Evolutionary conservation across 2,329 filamentous ascomycete species (phyloP).

Genomic region (Aschersonia sp.): DNA sequence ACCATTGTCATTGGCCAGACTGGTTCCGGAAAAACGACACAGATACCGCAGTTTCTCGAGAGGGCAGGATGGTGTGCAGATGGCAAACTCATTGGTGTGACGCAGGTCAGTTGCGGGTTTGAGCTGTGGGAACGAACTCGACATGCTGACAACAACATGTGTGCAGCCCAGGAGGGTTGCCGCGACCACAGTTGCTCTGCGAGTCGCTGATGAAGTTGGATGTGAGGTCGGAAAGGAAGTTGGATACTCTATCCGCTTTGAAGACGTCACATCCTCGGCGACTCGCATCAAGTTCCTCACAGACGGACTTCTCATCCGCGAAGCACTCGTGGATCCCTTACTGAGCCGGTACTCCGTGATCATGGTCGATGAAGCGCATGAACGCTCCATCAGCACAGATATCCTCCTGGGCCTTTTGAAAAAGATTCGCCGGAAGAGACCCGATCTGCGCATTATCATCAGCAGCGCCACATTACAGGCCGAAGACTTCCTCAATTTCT

Average conservation of each 20-base stretch:
- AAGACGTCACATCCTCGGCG: constrained; percentile 73
- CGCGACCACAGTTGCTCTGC: constrained; percentile 73
- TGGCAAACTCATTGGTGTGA: constrained; percentile 74
- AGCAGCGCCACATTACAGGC: constrained; percentile 91
- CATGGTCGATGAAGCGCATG: constrained; percentile 96
- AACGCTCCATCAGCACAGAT: constrained; percentile 84
- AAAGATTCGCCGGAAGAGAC: constrained; percentile 69
- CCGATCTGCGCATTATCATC: constrained; percentile 75
- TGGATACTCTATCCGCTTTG: constrained; percentile 84
- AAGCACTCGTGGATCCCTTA: constrained; percentile 84
- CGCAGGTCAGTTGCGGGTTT: constrained; percentile 49
- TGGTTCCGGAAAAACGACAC: constrained; percentile 89
- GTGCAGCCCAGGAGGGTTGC: constrained; percentile 75
- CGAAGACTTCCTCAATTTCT: constrained; percentile 72
- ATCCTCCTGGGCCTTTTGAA: constrained; percentile 80
- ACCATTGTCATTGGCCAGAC: constrained; percentile 89
- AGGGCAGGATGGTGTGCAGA: constrained; percentile 77
- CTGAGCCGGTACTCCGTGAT: constrained; percentile 86
- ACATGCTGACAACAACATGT: constrained; percentile 1
- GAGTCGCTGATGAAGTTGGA: constrained; percentile 80
- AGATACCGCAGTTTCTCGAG: constrained; percentile 84
- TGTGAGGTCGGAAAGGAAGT: constrained; percentile 81
- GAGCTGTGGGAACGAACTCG: not conserved
- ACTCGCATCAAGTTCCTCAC: constrained; percentile 93
- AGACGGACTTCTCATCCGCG: constrained; percentile 78